Evolutionary conservation across 345 rosid genomes (phyloP), one percentile per base, ranked within the genome.

Genomic region (Zanthoxylum bungeanum): DNA sequence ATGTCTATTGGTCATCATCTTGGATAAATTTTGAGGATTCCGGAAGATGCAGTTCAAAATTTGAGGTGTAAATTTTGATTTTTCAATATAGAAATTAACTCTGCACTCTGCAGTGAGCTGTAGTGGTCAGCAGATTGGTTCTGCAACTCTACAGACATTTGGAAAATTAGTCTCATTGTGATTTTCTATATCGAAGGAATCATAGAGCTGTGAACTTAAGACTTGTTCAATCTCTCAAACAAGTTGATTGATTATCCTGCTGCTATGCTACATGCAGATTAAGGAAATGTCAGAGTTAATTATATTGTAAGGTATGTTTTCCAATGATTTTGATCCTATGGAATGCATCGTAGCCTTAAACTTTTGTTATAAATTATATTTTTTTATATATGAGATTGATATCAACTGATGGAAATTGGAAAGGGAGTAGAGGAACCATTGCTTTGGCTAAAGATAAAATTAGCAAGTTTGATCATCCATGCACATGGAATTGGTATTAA

Each of bases 401-500:
- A 50, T 39, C 33, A 66, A 17, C 60, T 52, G 31, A 24, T 7
- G 27, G 25, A 33, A 34, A 57, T 30, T 55, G 19, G 21, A n/a
- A 21, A 22, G 3, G 6, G 56, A 44, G 17, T 16, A 60, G 24
- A 39, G 71, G 59, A 66, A 70, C 46, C 36, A 47, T 60, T 6
- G 47, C 58, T 44, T 44, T 14, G 49, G 49, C 49, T 19, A 73
- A 60, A 62, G 62, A 64, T 12, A 77, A 64, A 60, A n/a, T 30
- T 4, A 71, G 56, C 51, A 76, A 68, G 12, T 69, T 47, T 61
- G 64, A 37, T 65, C 65, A 49, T 68, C 58, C 42, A 36, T 70
- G 73, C 68, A 56, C 76, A 68, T 64, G 79, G 59, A 56, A 19
- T 55, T 64, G 51, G 33, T 59, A 17, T 36, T 46, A 47, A 56